Conservation (phyloP, 352 stramenopile genomes). For the Pythium coloratum region DNA sequence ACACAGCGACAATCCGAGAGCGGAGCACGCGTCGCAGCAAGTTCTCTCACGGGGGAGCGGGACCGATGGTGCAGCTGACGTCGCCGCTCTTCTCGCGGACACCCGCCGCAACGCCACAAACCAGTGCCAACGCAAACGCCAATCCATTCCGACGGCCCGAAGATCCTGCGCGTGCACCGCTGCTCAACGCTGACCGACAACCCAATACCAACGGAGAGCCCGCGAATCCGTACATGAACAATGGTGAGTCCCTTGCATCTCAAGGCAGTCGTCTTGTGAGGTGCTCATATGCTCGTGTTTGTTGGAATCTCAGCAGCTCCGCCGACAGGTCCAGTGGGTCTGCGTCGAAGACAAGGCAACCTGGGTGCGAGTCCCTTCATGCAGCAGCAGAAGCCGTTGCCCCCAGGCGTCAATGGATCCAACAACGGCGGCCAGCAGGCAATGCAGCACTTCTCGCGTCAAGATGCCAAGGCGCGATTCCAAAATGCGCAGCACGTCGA, state of each 20-base stretch:
- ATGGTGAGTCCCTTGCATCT: not conserved
- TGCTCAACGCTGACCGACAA: constrained; percentile 26
- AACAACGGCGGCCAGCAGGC: constrained; percentile 34
- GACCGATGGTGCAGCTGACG: constrained; percentile 79
- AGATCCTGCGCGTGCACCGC: constrained; percentile 17
- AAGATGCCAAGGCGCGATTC: constrained; percentile 72
- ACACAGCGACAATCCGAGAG: constrained; percentile 59
- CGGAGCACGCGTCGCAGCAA: constrained; percentile 77
- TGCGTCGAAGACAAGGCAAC: constrained; percentile 65
- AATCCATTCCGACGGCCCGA: constrained; percentile 16
- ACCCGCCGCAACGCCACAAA: constrained; percentile 12
- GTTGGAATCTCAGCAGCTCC: constrained; percentile 5
- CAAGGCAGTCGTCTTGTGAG: not conserved
- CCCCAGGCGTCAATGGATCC: constrained; percentile 19
- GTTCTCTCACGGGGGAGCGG: constrained; percentile 73
- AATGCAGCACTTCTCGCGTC: constrained; percentile 62
- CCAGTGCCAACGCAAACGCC: not conserved
- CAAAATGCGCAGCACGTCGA: constrained; percentile 80
- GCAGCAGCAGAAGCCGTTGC: constrained; percentile 56
- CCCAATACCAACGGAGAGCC: constrained; percentile 10
- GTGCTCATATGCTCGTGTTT: not conserved
- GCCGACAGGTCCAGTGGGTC: constrained; percentile 26
- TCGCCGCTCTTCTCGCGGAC: constrained; percentile 73
- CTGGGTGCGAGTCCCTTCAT: constrained; percentile 70
- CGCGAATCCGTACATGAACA: constrained; percentile 10